A percentile compares a stretch with the other conserved stretches of the same genome.
Conservation (phyloP, 441 rosid species). For the Mallotus repandus region DNA sequence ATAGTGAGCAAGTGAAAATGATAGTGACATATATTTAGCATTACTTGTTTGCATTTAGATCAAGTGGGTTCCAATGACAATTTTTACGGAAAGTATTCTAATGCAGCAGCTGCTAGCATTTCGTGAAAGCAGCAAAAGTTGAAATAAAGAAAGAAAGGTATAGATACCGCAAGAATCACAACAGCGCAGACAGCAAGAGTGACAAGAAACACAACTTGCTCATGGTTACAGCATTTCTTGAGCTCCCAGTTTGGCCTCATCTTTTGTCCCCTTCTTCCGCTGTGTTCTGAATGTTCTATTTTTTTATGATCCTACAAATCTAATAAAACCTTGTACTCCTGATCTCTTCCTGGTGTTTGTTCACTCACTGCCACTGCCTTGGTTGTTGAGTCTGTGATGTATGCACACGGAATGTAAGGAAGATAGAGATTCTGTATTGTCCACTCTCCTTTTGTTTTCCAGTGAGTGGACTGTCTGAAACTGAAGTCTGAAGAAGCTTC, state of each 20-base stretch:
- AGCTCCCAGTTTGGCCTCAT: slow-evolving; percentile 76
- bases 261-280: not conserved
- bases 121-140: not conserved
- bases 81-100: not conserved
- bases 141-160: not conserved
- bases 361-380: not conserved
- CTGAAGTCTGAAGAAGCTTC: not conserved
- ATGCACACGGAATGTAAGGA: no score
- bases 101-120: not conserved
- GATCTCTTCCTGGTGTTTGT: slow-evolving; percentile 11
- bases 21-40: not conserved
- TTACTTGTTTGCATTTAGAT: not conserved
- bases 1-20: not conserved
- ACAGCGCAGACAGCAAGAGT: slow-evolving; percentile 72
- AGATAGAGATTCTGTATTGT: no score
- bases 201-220: slow-evolving; percentile 56
- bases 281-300: not conserved
- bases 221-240: slow-evolving; percentile 66
- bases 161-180: slow-evolving; percentile 68
- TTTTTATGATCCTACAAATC: not conserved
- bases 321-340: not conserved
- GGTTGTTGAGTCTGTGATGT: not conserved
- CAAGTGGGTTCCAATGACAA: no score
- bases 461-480: not conserved
- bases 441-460: no score